A percentile compares a stretch with the other conserved stretches of the same genome.
phyloP scores from a whole-genome alignment of 2,329 filamentous ascomycete species.

The Leptosphaerulina australis region DNA sequence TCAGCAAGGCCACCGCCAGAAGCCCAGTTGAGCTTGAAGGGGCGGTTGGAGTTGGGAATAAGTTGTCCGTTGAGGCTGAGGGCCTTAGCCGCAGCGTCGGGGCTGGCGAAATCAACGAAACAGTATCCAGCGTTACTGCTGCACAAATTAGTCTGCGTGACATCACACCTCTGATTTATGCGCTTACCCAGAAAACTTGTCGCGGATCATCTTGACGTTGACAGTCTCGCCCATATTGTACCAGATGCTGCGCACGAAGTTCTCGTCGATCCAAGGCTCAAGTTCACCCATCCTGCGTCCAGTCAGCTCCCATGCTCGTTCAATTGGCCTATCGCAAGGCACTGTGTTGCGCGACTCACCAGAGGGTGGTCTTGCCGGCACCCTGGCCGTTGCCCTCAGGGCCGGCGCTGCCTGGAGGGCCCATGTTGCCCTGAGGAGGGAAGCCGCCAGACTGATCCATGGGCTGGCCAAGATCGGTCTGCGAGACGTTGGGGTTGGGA shows the following conservation, averaged over 20 bases:
- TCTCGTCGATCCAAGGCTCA: conserved; percentile 99
- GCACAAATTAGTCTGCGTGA: conserved; percentile 40
- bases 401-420: conserved; percentile 47
- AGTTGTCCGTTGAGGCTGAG: conserved; percentile 85
- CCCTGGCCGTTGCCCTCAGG: conserved; percentile 49
- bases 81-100: conserved; percentile 88
- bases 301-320: conserved; percentile 28
- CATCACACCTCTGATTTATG: conserved; percentile 11
- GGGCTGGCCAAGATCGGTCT: conserved; percentile 62
- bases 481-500: conserved; percentile 54
- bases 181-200: conserved; percentile 93
- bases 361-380: conserved; percentile 59
- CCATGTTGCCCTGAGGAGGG: conserved; percentile 56
- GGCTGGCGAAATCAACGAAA: conserved; percentile 88
- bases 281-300: conserved; percentile 91
- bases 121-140: conserved; percentile 99
- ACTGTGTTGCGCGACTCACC: conserved; percentile 47
- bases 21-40: conserved; percentile 99
- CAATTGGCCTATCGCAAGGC: conserved; percentile 4
- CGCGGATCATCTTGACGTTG: conserved; percentile 99
- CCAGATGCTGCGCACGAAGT: conserved; percentile 95
- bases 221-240: conserved; percentile 92
- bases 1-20: conserved; percentile 95
- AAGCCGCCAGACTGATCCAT: conserved; percentile 62
- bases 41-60: conserved; percentile 91